phyloP scores from a whole-genome alignment of 306 rosid species.

The Lablab purpureus region DNA sequence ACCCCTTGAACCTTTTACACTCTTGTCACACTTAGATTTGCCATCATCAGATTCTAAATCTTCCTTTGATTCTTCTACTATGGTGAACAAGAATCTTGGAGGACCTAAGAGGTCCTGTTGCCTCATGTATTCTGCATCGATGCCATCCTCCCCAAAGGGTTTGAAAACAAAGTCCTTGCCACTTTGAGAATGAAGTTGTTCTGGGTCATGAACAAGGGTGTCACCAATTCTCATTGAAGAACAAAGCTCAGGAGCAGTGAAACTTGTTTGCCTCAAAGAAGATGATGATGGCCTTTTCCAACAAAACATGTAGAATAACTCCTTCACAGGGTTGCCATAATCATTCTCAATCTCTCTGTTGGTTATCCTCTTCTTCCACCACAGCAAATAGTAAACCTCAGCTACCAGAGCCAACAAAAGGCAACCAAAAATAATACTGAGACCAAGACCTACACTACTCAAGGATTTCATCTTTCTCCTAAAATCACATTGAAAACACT shows the following conservation, averaged over 20 bases:
- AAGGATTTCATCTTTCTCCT: constrained; percentile 80
- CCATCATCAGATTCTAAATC: constrained; percentile 94
- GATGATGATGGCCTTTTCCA: constrained; percentile 71
- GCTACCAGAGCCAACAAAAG: constrained; percentile 92
- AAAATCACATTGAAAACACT: constrained; percentile 62
- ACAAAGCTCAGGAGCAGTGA: constrained; percentile 65
- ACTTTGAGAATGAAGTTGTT: constrained; percentile 59
- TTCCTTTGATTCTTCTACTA: constrained; percentile 91
- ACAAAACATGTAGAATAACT: constrained; percentile 87
- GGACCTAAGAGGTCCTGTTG: constrained; percentile 69
- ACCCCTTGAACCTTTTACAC: constrained; percentile 66
- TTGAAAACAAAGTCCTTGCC: constrained; percentile 69
- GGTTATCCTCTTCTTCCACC: constrained; percentile 96
- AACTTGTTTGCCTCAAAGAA: constrained; percentile 64
- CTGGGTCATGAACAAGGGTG: constrained; percentile 62
- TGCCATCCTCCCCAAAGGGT: constrained; percentile 74
- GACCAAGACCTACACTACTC: constrained; percentile 94
- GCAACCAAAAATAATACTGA: constrained; percentile 87
- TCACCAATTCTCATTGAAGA: constrained; percentile 67
- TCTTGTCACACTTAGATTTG: constrained; percentile 53
- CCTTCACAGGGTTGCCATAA: constrained; percentile 77
- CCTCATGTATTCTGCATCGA: constrained; percentile 76
- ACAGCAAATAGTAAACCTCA: constrained; percentile 88
- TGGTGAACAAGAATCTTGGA: constrained; percentile 90
- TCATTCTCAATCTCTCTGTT: constrained; percentile 72